These are phyloP conservation scores for Bimuria novae-zelandiae DNA, from an alignment of 2,329 filamentous ascomycete species.

Conservation along the genomic window DNA sequence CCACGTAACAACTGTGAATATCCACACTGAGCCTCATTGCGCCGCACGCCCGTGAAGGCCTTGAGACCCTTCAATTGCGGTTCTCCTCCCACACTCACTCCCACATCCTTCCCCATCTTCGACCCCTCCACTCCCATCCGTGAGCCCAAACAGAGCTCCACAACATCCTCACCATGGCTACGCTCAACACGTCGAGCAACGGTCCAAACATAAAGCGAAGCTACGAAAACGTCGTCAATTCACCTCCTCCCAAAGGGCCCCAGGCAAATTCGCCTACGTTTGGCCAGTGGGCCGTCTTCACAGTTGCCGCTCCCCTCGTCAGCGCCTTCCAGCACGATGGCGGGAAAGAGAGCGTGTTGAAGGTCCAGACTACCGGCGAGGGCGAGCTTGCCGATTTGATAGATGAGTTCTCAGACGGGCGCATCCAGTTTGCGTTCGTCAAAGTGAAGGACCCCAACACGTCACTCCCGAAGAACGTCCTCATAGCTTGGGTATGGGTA, in stretches of 20 bases:
- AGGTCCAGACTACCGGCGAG: constrained; percentile 92
- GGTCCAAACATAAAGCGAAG: constrained; percentile 59
- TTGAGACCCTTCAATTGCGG: background rate
- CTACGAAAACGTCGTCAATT: constrained; percentile 70
- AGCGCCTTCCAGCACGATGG: constrained; percentile 88
- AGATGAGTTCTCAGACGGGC: constrained; percentile 95
- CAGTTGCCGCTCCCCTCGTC: constrained; percentile 86
- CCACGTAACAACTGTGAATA: constrained; percentile 1
- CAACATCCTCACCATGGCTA: constrained; percentile 68
- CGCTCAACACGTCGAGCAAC: constrained; percentile 61
- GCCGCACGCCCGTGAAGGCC: background rate
- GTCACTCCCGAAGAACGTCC: constrained; percentile 82
- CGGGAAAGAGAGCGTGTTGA: constrained; percentile 91
- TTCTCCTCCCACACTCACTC: background rate
- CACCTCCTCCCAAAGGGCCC: constrained; percentile 59
- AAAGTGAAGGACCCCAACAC: constrained; percentile 97
- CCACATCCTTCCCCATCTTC: background rate
- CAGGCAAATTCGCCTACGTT: constrained; percentile 75
- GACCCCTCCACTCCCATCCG: constrained; percentile 7
- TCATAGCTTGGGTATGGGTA: constrained; percentile 77
- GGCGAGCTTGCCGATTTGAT: constrained; percentile 88
- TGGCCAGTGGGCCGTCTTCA: constrained; percentile 92
- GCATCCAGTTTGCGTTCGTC: constrained; percentile 94
- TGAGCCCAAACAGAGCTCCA: constrained; percentile 12
- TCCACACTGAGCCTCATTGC: background rate